Evolutionary conservation across 2,329 filamentous ascomycete genomes (phyloP), one percentile per base, ranked within the genome.

Genomic region (Hypoxylon sp.): DNA sequence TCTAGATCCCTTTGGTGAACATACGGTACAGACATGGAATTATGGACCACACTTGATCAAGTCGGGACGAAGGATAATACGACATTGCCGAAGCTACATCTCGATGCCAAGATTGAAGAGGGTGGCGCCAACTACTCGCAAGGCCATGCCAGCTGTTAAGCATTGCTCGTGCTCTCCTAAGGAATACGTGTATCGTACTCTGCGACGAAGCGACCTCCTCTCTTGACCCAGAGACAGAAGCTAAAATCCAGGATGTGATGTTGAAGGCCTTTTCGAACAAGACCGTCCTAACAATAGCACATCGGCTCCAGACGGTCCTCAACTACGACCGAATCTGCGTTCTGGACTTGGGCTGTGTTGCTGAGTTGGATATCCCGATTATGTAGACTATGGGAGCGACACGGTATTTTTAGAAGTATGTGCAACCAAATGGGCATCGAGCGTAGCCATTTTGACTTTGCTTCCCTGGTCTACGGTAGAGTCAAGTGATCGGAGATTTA

Each of bases 191-290:
- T 65, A 92, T 94, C 74, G 91, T 94, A 69, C 86, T 94, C 17
- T 92, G 91, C 74, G 91, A 94, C 78, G 91, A 94, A 76, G 91
- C 91, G 0, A 94, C 91, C 1, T 46, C 0, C 88, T 87, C 0
- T 87, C 88, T 93, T 3, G 91, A 93, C 73, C 89, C 91, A 74
- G 91, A 92, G 72, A 93, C 90, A 0, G 91, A 94, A 69, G 85
- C 88, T 69, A 90, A 90, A 80, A 92, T 94, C 65, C 91, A 93
- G 76, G 78, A 80, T 54, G 90, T 90, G 0, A 91, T 94, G 77
- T 84, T 87, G 1, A 82, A 85, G 9, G 90, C 87, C 0, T 92
- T 93, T 76, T 83, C 84, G 64, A 89, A 88, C 42, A 91, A 90
- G 81, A 93, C 91, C 0, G 75, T 94, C 29, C 79, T 94, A 2